A percentile compares a stretch with the other conserved stretches of the same genome.
These are phyloP conservation scores for Akanthomyces uredinophilus DNA, from an alignment of 2,329 filamentous ascomycete species.

Conservation along the genomic window DNA sequence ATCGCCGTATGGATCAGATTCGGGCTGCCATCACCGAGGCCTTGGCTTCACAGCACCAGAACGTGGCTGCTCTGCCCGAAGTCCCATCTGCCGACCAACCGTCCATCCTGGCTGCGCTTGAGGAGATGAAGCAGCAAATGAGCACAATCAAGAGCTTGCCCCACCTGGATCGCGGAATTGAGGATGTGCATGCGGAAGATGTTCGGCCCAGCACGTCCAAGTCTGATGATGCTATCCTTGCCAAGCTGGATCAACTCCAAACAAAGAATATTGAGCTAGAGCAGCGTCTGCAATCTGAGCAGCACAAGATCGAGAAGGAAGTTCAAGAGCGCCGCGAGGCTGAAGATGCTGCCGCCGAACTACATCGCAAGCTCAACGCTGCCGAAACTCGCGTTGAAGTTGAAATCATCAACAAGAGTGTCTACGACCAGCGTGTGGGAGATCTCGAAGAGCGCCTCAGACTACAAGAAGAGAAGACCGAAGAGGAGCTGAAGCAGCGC, in stretches of 20 bases:
- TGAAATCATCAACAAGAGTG: conserved; percentile 56
- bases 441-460: conserved; percentile 66
- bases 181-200: conserved; percentile 57
- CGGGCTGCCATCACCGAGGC: conserved; percentile 69
- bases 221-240: conserved; percentile 46
- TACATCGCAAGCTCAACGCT: conserved; percentile 49
- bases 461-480: conserved; percentile 56
- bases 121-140: conserved; percentile 53
- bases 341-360: conserved; percentile 49
- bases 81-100: conserved; percentile 27
- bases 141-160: conserved; percentile 16
- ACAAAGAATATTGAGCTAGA: conserved; percentile 56
- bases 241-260: conserved; percentile 55
- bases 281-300: conserved; percentile 46
- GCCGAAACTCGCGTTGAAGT: conserved; percentile 56
- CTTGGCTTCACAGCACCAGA: conserved; percentile 52
- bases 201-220: conserved; percentile 33
- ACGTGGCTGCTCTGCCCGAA: conserved; percentile 26
- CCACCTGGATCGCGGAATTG: conserved; percentile 31
- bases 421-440: conserved; percentile 55
- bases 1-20: conserved; percentile 79
- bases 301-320: conserved; percentile 46
- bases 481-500: conserved; percentile 58
- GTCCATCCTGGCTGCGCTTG: conserved; percentile 60
- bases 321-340: conserved; percentile 43